Conservation (phyloP, 2,329 filamentous ascomycete species). For the Fusarium zealandicum region DNA sequence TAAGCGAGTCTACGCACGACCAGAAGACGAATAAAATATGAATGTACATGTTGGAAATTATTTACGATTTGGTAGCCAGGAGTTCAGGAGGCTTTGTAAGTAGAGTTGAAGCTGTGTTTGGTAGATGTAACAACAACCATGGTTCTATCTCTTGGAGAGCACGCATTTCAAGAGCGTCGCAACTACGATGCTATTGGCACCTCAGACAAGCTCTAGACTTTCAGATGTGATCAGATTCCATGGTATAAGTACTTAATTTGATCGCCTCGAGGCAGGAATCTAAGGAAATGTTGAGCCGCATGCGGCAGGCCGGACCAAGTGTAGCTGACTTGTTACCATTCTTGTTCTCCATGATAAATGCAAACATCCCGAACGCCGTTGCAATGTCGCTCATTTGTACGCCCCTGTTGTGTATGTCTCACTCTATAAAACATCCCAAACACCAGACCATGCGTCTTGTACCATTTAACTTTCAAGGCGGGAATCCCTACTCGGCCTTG, state of each 20-base stretch:
- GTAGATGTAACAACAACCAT: no score
- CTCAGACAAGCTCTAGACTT: no score
- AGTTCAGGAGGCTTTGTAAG: neutral
- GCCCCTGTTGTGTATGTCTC: slow-evolving; percentile 3
- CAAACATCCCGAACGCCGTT: slow-evolving; percentile 28
- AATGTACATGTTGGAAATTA: neutral
- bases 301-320: slow-evolving; percentile 1
- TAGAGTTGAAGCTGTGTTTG: neutral
- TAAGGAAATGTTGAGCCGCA: slow-evolving; percentile 1
- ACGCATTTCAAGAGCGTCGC: no score
- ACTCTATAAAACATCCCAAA: slow-evolving; percentile 7
- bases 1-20: slow-evolving; percentile 52
- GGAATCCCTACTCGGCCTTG: slow-evolving; percentile 37
- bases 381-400: neutral
- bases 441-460: neutral
- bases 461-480: slow-evolving; percentile 3
- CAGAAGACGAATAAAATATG: neutral
- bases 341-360: slow-evolving; percentile 20
- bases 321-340: neutral
- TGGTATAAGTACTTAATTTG: slow-evolving; percentile 1
- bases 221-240: neutral
- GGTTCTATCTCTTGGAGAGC: no score
- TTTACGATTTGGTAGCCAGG: neutral
- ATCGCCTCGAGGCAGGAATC: neutral
- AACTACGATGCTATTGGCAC: no score